Base-by-base conservation (phyloP, 1,139 yeast genomes). In the Casaregolazyma suthepensis region DNA sequence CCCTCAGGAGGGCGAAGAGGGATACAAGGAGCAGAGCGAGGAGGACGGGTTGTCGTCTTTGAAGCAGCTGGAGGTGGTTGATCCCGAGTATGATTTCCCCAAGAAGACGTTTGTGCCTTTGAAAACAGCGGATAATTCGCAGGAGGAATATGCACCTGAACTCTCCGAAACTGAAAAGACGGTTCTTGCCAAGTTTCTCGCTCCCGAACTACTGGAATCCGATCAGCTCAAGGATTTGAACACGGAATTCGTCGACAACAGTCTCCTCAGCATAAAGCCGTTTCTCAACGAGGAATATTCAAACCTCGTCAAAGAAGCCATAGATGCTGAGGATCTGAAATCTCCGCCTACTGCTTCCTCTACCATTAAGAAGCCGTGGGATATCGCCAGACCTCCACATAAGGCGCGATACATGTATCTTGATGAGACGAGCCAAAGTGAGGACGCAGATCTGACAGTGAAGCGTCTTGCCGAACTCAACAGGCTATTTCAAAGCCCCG, bases 1-100 rank as follows among this genome's bases (percentile, higher is more conserved):
- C 50, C 99, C 99, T 1, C 99, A 93, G 66, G 75, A 74, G 9
- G 97, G 96, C 12, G 99, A 94, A 69, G 83, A 80, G 42, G 98
- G 97, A 0, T 91, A 70, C 64, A 57, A 58, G 45, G 82, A 81
- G 23, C 95, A 93, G 5, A 96, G 87, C 65, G 88, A 87, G 65
- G 91, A 84, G 61, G 81, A 73, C 52, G 82, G 87, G 0, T 85
- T 88, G 1, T 83, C 91, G 46, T 87, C 96, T 0, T 75, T 91
- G 57, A 88, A 88, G 60, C 94, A 84, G 66, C 72, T 91, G 53
- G 94, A 88, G 63, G 51, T 48, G 13, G 19, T 23, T 23, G 80
- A 86, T 23, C 84, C 82, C 62, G 96, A 87, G 58, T 88, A 74
- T 64, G 96, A 89, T 65, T 87, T 83, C 65, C 98, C 97, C 7